Evolutionary conservation across 306 rosid species (phyloP).

Genomic region (Senna siamea): DNA sequence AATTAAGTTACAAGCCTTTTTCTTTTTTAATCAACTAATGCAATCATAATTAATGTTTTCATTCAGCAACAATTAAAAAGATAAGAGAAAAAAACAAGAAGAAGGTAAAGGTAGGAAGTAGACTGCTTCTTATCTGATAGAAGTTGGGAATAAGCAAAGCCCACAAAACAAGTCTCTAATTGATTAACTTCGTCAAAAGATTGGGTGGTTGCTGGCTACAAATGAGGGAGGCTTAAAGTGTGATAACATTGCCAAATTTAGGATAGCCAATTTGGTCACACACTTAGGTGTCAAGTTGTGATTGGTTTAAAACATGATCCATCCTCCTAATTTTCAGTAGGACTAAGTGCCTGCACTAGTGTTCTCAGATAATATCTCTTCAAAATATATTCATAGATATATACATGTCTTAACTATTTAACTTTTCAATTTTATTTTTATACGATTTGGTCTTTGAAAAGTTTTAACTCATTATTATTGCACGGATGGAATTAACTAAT

Average conservation of each 20-base stretch:
- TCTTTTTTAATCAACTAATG: not conserved
- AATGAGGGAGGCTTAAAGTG: slow-evolving; percentile 39
- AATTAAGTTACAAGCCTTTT: not conserved
- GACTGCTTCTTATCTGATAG: slow-evolving; percentile 10
- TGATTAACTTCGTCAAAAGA: slow-evolving; percentile 32
- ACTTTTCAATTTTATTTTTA: too few relatives aligned
- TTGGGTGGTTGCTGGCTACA: slow-evolving; percentile 25
- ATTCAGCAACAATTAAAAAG: not conserved
- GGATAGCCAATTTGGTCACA: slow-evolving; percentile 33
- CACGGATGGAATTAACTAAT: too few relatives aligned
- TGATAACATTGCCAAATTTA: slow-evolving; percentile 34
- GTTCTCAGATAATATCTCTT: too few relatives aligned
- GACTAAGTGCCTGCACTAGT: too few relatives aligned
- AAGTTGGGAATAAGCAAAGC: slow-evolving; percentile 1
- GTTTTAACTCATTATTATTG: too few relatives aligned
- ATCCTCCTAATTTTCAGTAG: too few relatives aligned
- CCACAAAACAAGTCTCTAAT: slow-evolving; percentile 21
- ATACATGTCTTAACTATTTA: too few relatives aligned
- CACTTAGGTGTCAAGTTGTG: slow-evolving; percentile 17
- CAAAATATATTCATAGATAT: too few relatives aligned
- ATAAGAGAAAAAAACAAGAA: too few relatives aligned
- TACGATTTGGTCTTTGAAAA: too few relatives aligned
- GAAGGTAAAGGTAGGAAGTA: not conserved
- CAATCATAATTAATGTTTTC: not conserved
- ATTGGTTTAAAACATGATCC: slow-evolving; percentile 27